Percentiles rank a stretch among this genome's conserved stretches.
Evolutionary conservation across 2,329 filamentous ascomycete species (phyloP).

Genomic region (Clarireedia homoeocarpa): DNA sequence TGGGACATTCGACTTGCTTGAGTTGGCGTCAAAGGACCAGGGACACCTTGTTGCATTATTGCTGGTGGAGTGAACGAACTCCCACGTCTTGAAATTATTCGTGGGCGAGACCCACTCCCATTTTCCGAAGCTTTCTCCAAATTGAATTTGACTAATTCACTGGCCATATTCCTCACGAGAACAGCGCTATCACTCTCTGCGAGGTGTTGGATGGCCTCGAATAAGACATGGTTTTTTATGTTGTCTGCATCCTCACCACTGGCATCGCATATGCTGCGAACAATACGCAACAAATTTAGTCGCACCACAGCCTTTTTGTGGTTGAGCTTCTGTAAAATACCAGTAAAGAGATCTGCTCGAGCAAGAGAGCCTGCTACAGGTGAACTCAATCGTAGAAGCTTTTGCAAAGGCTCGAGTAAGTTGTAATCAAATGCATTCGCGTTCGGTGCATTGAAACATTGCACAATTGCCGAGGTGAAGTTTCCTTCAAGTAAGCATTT

Average conservation of each 20-base stretch:
- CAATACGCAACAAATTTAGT: conserved; percentile 82
- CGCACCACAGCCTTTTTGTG: conserved; percentile 93
- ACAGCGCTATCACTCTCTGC: conserved; percentile 86
- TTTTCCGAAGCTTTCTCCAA: conserved; percentile 25
- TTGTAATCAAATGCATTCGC: conserved; percentile 88
- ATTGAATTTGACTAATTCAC: conserved; percentile 55
- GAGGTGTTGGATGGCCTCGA: conserved; percentile 73
- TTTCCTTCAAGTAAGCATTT: conserved; percentile 71
- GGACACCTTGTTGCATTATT: conserved; percentile 19
- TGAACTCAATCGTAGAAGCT: conserved; percentile 85
- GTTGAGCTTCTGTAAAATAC: conserved; percentile 77
- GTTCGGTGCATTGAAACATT: conserved; percentile 80
- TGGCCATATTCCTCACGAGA: conserved; percentile 82
- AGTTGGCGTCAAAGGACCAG: conserved; percentile 19
- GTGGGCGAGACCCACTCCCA: conserved; percentile 21
- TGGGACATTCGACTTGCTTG: conserved; percentile 15
- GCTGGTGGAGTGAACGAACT: conserved; percentile 26
- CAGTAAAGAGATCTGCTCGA: conserved; percentile 77
- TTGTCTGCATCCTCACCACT: conserved; percentile 45
- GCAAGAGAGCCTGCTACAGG: conserved; percentile 78
- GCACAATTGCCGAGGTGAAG: conserved; percentile 78
- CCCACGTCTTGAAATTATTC: conserved; percentile 18
- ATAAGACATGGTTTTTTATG: conserved; percentile 65
- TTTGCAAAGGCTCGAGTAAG: conserved; percentile 86
- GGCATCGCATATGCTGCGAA: conserved; percentile 62